These are phyloP conservation scores for Cajanus cajan DNA, from an alignment of 306 rosid species.

Conservation along the genomic window DNA sequence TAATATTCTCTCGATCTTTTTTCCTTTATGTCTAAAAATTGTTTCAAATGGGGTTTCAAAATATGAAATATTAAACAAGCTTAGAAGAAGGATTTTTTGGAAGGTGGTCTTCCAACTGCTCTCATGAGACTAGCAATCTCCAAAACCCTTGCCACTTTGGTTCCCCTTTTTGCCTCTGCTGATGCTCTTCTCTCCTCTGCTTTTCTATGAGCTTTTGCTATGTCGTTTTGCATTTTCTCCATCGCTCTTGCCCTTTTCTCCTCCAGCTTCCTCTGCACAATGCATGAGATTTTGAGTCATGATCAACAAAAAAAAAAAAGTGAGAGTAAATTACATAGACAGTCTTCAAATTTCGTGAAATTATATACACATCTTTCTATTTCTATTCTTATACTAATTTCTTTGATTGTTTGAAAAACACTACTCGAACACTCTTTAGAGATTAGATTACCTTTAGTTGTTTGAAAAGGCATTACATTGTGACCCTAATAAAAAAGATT, in stretches of 20 bases:
- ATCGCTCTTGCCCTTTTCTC: conserved; percentile 86
- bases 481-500: too few relatives aligned
- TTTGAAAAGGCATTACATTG: too few relatives aligned
- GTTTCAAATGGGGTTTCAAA: background rate
- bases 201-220: conserved; percentile 83
- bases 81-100: conserved; percentile 80
- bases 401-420: too few relatives aligned
- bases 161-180: conserved; percentile 88
- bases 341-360: too few relatives aligned
- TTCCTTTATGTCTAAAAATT: conserved; percentile 4
- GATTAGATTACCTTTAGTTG: too few relatives aligned
- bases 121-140: conserved; percentile 81
- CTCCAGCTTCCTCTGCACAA: conserved; percentile 86
- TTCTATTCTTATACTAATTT: too few relatives aligned
- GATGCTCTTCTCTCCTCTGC: conserved; percentile 93
- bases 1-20: background rate
- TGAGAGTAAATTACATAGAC: too few relatives aligned
- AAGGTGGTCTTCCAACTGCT: conserved; percentile 92
- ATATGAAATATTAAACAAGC: background rate
- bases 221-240: conserved; percentile 82
- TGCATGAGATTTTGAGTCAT: background rate
- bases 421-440: too few relatives aligned
- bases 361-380: too few relatives aligned
- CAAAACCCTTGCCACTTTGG: conserved; percentile 75
- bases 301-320: background rate